Conservation (phyloP, 2,329 filamentous ascomycete genomes). For the Fusarium sp. region DNA sequence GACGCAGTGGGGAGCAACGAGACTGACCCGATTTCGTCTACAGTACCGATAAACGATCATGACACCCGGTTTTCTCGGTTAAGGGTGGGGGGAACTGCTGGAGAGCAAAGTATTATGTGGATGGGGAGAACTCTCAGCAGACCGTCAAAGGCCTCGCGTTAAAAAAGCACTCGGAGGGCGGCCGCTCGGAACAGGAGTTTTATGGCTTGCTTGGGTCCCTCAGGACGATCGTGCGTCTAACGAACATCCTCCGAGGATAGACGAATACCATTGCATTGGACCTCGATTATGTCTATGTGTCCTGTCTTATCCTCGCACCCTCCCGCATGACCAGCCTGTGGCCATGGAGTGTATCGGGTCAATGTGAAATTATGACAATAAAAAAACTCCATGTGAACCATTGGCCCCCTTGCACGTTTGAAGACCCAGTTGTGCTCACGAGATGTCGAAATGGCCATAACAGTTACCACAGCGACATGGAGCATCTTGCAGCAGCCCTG, state of each 20-base stretch:
- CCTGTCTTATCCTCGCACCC: conserved; percentile 22
- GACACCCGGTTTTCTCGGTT: conserved; percentile 44
- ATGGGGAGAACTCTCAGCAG: conserved; percentile 41
- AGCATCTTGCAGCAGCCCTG: neutral
- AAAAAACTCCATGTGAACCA: conserved; percentile 26
- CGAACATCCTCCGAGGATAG: conserved; percentile 57
- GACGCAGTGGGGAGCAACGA: neutral
- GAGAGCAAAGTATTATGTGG: conserved; percentile 36
- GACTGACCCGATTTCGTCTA: conserved; percentile 30
- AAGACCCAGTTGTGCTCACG: neutral
- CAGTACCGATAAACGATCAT: conserved; percentile 54
- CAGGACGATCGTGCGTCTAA: conserved; percentile 56
- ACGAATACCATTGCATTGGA: conserved; percentile 57
- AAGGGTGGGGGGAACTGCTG: conserved; percentile 31
- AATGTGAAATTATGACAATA: conserved; percentile 34
- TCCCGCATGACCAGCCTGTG: conserved; percentile 20
- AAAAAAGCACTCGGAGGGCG: conserved; percentile 54
- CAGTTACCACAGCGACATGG: neutral
- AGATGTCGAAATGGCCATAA: neutral
- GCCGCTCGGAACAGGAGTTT: conserved; percentile 60
- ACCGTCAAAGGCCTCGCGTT: conserved; percentile 50
- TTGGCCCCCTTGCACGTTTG: neutral
- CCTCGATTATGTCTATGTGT: conserved; percentile 38
- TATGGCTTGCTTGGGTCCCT: conserved; percentile 57
- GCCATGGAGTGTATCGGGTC: conserved; percentile 25